phyloP scores from a whole-genome alignment of 2,329 filamentous ascomycete species.

The Ramularia collo-cygni region DNA sequence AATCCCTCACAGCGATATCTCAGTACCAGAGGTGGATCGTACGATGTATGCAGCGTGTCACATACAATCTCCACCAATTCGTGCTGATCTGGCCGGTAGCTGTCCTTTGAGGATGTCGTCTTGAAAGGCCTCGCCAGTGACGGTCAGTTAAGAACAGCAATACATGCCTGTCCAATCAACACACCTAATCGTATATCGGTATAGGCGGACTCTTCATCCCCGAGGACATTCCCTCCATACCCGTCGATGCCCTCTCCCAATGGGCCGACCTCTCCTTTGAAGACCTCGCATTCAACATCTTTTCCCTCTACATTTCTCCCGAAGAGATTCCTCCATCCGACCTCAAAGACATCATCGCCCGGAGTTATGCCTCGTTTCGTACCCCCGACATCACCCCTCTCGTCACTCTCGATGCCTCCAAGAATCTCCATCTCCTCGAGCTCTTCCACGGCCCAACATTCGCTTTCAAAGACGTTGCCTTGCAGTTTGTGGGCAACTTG shows the following conservation, averaged over 20 bases:
- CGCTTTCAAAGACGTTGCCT: slow-evolving; percentile 89
- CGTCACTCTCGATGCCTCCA: slow-evolving; percentile 62
- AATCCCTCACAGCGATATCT: slow-evolving; percentile 55
- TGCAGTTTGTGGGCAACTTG: slow-evolving; percentile 93
- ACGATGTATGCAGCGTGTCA: slow-evolving; percentile 44
- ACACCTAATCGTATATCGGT: too few species aligned
- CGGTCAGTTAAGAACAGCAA: too few species aligned
- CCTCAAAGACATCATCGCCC: slow-evolving; percentile 73
- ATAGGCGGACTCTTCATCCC: slow-evolving; percentile 75
- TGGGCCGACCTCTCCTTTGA: slow-evolving; percentile 76
- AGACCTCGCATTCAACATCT: slow-evolving; percentile 76
- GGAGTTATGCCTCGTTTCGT: slow-evolving; percentile 87
- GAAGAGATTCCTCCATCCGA: slow-evolving; percentile 75
- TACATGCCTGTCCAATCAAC: too few species aligned
- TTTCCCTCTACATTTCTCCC: slow-evolving; percentile 79
- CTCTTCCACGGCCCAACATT: slow-evolving; percentile 95
- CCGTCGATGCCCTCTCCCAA: slow-evolving; percentile 55
- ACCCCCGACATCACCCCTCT: slow-evolving; percentile 70
- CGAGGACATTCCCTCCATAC: slow-evolving; percentile 65
- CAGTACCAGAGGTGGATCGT: slow-evolving; percentile 56
- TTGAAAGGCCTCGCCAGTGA: slow-evolving; percentile 82
- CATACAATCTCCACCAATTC: slow-evolving; percentile 13
- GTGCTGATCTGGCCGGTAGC: slow-evolving; percentile 42
- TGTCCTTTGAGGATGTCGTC: slow-evolving; percentile 87
- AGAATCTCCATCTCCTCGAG: slow-evolving; percentile 79